Evolutionary conservation across 352 stramenopile species (phyloP).

Genomic region (Phytophthora gonapodyides): DNA sequence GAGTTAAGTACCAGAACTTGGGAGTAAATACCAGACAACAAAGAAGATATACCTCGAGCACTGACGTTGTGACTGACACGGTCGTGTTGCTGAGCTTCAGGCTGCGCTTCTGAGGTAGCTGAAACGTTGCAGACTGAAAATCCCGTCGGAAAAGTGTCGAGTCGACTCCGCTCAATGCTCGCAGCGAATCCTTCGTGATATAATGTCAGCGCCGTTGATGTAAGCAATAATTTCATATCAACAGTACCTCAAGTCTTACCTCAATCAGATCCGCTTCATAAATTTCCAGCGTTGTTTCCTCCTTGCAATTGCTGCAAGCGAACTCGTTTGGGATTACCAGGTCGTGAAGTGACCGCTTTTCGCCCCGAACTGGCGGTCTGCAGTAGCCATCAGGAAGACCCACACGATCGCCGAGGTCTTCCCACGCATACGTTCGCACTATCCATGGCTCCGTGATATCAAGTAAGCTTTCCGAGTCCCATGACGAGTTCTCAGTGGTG

Average conservation of each 20-base stretch:
- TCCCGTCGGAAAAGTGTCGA: slow-evolving; percentile 61
- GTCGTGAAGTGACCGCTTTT: slow-evolving; percentile 27
- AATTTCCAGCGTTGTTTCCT: slow-evolving; percentile 39
- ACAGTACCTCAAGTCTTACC: slow-evolving; percentile 35
- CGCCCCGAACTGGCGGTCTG: slow-evolving; percentile 16
- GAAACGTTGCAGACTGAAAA: slow-evolving; percentile 43
- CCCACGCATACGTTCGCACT: slow-evolving; percentile 43
- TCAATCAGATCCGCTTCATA: slow-evolving; percentile 63
- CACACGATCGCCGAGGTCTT: slow-evolving; percentile 44
- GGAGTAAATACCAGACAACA: neutral
- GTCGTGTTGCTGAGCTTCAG: slow-evolving; percentile 53
- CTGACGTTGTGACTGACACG: slow-evolving; percentile 41
- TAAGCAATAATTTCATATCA: slow-evolving; percentile 5
- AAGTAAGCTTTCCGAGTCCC: slow-evolving; percentile 29
- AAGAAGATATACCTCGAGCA: slow-evolving; percentile 46
- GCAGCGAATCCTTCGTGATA: slow-evolving; percentile 54
- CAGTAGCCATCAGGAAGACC: slow-evolving; percentile 25
- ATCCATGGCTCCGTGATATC: slow-evolving; percentile 38
- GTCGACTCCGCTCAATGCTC: slow-evolving; percentile 64
- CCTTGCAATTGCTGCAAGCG: slow-evolving; percentile 5
- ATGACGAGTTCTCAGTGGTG: slow-evolving; percentile 46
- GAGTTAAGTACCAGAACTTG: neutral
- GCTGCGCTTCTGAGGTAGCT: slow-evolving; percentile 43
- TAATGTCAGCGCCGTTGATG: neutral
- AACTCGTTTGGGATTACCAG: slow-evolving; percentile 32